Conservation (phyloP, 768 basidiomycete genomes). For the Lactarius psammicola region DNA sequence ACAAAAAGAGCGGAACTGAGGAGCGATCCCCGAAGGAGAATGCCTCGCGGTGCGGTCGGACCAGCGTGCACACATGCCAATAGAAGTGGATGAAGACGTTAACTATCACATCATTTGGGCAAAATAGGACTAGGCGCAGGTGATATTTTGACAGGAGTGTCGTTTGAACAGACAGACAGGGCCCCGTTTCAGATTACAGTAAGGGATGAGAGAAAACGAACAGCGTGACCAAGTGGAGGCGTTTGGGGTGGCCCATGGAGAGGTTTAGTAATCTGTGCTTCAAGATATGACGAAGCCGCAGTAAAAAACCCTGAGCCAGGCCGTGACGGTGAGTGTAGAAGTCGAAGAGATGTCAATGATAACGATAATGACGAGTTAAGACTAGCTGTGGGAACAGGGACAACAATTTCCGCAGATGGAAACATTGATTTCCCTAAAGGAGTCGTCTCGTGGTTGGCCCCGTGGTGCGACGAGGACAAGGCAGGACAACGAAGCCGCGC, state of each 20-base stretch:
- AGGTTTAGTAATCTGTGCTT: background rate
- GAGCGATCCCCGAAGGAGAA: conserved; percentile 15
- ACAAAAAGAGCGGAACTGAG: background rate
- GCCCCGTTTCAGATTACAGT: conserved; percentile 7
- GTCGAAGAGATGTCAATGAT: background rate
- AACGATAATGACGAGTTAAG: background rate
- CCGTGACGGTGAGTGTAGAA: background rate
- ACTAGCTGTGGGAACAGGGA: conserved; percentile 13
- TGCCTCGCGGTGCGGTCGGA: conserved; percentile 18
- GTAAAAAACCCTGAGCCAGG: background rate
- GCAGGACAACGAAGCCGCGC: background rate
- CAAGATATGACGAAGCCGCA: background rate
- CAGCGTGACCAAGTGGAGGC: background rate
- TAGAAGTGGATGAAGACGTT: background rate
- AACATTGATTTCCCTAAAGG: conserved; percentile 18
- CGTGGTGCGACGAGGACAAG: background rate
- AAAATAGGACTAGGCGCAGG: conserved; percentile 10
- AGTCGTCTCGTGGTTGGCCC: background rate
- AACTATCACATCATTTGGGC: conserved; percentile 6
- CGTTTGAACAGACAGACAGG: conserved; percentile 2
- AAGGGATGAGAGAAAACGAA: conserved; percentile 2
- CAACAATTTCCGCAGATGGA: conserved; percentile 11
- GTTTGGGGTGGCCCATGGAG: background rate
- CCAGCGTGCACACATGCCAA: background rate
- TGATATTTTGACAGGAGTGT: background rate